Conservation (phyloP, 2,329 filamentous ascomycete species). For the Chrysosporium queenslandicum region DNA sequence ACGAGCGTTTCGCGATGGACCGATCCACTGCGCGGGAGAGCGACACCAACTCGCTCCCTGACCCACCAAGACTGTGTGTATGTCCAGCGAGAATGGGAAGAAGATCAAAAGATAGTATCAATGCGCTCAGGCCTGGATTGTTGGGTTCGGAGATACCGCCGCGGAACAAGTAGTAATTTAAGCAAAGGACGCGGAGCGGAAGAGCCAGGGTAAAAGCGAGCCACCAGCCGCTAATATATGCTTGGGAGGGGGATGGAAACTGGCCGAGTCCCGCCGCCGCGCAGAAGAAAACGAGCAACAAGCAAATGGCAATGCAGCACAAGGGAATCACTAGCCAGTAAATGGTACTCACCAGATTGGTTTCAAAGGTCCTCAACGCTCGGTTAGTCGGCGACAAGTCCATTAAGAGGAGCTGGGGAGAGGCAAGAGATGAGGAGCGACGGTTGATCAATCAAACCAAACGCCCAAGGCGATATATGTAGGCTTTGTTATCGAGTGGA, state of each 20-base stretch:
- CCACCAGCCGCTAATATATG: too few species aligned
- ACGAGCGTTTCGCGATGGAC: conserved; percentile 1
- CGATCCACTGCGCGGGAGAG: not conserved
- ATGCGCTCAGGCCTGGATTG: not conserved
- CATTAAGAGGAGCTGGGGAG: not conserved
- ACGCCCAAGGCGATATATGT: not conserved
- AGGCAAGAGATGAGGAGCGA: not conserved
- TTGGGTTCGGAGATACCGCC: not conserved
- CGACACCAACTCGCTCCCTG: not conserved
- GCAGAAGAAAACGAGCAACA: not conserved
- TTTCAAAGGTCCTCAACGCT: not conserved
- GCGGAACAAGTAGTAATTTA: not conserved
- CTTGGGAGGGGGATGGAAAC: too few species aligned
- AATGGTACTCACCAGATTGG: not conserved
- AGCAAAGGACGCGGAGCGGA: not conserved
- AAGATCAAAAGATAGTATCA: too few species aligned
- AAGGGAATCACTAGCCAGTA: not conserved
- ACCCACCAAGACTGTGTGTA: not conserved
- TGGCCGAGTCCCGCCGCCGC: too few species aligned
- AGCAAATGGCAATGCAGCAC: not conserved
- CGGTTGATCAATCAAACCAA: too few species aligned
- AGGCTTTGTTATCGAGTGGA: not conserved
- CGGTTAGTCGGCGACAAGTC: not conserved
- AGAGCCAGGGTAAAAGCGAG: not conserved
- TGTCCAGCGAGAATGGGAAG: too few species aligned